Conservation (phyloP, 345 rosid species). For the Arabidopsis thaliana region TAIR10.1 NC_003074.8:15473001-15473500, state of each 20-base stretch:
- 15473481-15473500: background rate
- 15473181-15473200: background rate
- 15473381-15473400: background rate
- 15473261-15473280: background rate
- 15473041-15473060: background rate
- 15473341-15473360: constrained; percentile 19
- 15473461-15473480: no score
- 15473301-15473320: background rate
- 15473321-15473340: background rate
- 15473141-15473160: background rate
- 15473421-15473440: background rate
- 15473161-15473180: constrained; percentile 11
- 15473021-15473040: background rate
- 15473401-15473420: background rate
- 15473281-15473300: background rate
- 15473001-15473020: background rate
- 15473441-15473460: no score
- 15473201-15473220: background rate
- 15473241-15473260: no score
- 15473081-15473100: constrained; percentile 22
- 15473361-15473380: background rate
- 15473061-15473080: background rate
- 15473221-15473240: constrained; percentile 30
- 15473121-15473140: background rate
- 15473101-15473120: background rate